Evolutionary conservation across 495 filamentous ascomycete genomes (phyloP).

Genomic region (Haplographium delicatum): DNA sequence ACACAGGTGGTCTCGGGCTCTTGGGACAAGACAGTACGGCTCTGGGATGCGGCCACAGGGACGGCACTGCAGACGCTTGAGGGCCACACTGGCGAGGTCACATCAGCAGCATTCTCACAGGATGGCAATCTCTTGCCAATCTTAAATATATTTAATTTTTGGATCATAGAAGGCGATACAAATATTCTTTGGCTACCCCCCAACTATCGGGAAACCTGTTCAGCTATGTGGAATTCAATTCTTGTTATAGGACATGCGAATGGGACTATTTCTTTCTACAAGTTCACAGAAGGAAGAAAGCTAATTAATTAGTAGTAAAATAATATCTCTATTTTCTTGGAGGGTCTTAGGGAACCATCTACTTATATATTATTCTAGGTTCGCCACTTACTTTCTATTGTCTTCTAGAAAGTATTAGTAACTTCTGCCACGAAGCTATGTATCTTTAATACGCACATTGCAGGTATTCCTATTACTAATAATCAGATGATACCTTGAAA

Average conservation of each 20-base stretch:
- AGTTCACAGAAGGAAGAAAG: constrained; percentile 1
- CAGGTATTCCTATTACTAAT: too few relatives aligned
- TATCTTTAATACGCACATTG: too few relatives aligned
- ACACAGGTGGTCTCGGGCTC: not conserved
- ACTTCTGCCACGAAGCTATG: too few relatives aligned
- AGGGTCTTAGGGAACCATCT: too few relatives aligned
- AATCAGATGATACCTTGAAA: too few relatives aligned
- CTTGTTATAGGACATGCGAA: constrained; percentile 1
- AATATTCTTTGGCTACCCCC: constrained; percentile 8
- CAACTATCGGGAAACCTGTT: constrained; percentile 4
- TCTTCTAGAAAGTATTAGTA: too few relatives aligned
- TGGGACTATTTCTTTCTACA: not conserved
- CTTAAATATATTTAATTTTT: not conserved
- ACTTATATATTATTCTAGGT: too few relatives aligned
- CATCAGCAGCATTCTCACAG: constrained; percentile 5
- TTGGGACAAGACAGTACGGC: not conserved
- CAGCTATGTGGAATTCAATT: not conserved
- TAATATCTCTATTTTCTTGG: too few relatives aligned
- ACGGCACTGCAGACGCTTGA: not conserved
- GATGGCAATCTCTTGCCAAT: constrained; percentile 6
- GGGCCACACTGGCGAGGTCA: not conserved
- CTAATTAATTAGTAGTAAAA: not conserved
- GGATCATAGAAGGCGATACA: not conserved
- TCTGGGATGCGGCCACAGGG: not conserved
- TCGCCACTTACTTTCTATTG: too few relatives aligned